Base-by-base conservation (phyloP, 176 grass and related monocot species). In the Bolboschoenus planiculmis region DNA sequence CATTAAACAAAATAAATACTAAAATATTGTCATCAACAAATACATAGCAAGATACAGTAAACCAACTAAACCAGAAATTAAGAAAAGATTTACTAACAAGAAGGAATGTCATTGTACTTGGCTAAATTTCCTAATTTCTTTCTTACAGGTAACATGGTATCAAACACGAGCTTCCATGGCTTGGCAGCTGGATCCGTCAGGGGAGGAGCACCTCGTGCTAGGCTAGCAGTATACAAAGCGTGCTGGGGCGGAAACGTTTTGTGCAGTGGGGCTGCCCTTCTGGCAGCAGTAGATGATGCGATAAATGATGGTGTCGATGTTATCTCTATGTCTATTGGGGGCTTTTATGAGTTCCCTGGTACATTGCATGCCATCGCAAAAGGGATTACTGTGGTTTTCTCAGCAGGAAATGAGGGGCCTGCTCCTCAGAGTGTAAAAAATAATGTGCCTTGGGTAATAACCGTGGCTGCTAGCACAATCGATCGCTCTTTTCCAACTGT, bases 241-340 rank as follows among this genome's bases (percentile, higher is more conserved):
- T 73, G 68, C 3, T 95, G 90, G 84, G 71, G 48, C 3, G 0
- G 0, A 0, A 43, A 13, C 4, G 11, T 1, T 1, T 0, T 0
- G 0, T 61, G 88, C 9, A 5, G 1, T 1, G 44, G 0, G 0
- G 85, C 83, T 4, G 20, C n/a, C 0, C 0, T 90, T 31, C 85
- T 94, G 0, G 76, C 56, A 0, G 92, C 87, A 20, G 68, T 94
- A 13, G 92, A 94, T 21, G 76, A 94, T 11, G 92, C 92, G 61
- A 94, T 94, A 6, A 43, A 88, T 7, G 89, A 94, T 4, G 90
- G 93, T 4, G 93, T 96, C 2, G 86, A 91, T 56, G 78, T 96
- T 23, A 24, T 96, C 43, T 96, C 93, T 2, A 14, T 96, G 23
- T 92, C 93, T 0, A 4, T 96, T 4, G 33, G 10, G 1, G 33